Evolutionary conservation across 108 stramenopile genomes (phyloP), one percentile per base, ranked within the genome.

Genomic region (Bacterosira constricta): DNA sequence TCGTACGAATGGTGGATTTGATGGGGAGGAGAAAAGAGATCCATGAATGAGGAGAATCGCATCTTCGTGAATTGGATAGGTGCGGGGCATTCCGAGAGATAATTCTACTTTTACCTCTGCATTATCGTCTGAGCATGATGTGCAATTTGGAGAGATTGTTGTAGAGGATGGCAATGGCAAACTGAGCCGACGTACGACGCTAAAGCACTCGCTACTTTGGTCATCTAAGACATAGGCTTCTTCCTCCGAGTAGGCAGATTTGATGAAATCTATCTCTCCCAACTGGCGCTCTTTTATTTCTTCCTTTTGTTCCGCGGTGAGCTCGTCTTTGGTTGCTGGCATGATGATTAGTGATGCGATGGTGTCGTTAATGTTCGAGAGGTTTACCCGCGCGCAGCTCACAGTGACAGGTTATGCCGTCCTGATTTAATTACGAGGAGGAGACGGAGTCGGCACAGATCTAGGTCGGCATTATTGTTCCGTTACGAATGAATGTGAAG

Each of bases 201-300:
- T 31, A 11, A 45, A 25, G 10, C 39, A 25, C 7, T 57, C 25
- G n/a, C n/a, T n/a, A n/a, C n/a, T n/a, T n/a, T n/a, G n/a, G n/a
- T n/a, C n/a, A n/a, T n/a, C n/a, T n/a, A n/a, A n/a, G n/a, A n/a
- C n/a, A n/a, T 58, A 89, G 17, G 89, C 92, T 63, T 93, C 92
- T 6, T 85, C 78, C 0, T 73, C 49, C 13, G 55, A 20, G 56
- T 87, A 93, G 3, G 92, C 92, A 2, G 79, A 60, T 36, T 60
- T 15, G 6, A 90, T 51, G 54, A 93, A 88, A 35, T 87, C 92
- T 5, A 93, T 54, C 71, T 92, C 91, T n/a, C 86, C 87, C 44
- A 79, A 39, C 21, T 75, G 91, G 9, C 91, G 84, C 37, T 89
- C 90, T 3, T 63, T 61, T 21, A 59, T 60, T 59, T 86, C 88